Percentiles rank a stretch among this genome's conserved stretches.
phyloP scores from a whole-genome alignment of 805 yeast species.

The Gaillardinia entomophila region DNA sequence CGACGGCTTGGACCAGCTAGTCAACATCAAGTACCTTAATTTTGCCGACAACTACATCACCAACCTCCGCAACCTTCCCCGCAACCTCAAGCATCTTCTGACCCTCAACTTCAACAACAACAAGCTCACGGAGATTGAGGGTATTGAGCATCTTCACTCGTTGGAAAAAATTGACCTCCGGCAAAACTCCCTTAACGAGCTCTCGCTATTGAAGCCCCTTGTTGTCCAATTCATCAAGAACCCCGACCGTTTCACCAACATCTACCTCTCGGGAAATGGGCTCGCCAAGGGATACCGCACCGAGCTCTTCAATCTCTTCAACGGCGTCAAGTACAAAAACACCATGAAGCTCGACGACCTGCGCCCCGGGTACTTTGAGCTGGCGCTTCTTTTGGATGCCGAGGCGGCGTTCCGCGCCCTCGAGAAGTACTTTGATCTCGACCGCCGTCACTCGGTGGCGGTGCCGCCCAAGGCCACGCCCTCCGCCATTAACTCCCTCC shows the following conservation, averaged over 20 bases:
- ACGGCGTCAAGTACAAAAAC: slow-evolving; percentile 46
- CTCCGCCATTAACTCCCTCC: slow-evolving; percentile 1
- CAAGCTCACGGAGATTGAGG: slow-evolving; percentile 33
- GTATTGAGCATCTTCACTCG: slow-evolving; percentile 36
- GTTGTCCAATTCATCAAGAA: slow-evolving; percentile 26
- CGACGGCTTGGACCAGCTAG: slow-evolving; percentile 44
- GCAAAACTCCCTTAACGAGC: slow-evolving; percentile 36
- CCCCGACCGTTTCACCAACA: slow-evolving; percentile 32
- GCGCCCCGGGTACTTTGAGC: slow-evolving; percentile 56
- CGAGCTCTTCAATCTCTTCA: slow-evolving; percentile 51
- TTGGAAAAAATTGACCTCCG: slow-evolving; percentile 51
- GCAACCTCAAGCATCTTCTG: slow-evolving; percentile 28
- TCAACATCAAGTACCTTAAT: slow-evolving; percentile 41
- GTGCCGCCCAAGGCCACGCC: not conserved
- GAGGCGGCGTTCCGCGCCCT: slow-evolving; percentile 41
- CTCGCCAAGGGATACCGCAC: slow-evolving; percentile 44
- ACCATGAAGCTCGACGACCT: slow-evolving; percentile 52
- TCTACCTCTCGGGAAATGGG: slow-evolving; percentile 35
- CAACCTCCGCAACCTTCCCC: slow-evolving; percentile 26
- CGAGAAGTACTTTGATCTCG: slow-evolving; percentile 27
- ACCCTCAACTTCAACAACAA: slow-evolving; percentile 50
- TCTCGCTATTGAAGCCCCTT: slow-evolving; percentile 29
- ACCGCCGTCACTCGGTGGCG: not conserved
- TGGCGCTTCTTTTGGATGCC: slow-evolving; percentile 46
- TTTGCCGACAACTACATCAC: slow-evolving; percentile 39